Percentiles rank a stretch among this genome's conserved stretches.
phyloP scores from a whole-genome alignment of 768 basidiomycete species.

The Auriscalpium microsporum region DNA sequence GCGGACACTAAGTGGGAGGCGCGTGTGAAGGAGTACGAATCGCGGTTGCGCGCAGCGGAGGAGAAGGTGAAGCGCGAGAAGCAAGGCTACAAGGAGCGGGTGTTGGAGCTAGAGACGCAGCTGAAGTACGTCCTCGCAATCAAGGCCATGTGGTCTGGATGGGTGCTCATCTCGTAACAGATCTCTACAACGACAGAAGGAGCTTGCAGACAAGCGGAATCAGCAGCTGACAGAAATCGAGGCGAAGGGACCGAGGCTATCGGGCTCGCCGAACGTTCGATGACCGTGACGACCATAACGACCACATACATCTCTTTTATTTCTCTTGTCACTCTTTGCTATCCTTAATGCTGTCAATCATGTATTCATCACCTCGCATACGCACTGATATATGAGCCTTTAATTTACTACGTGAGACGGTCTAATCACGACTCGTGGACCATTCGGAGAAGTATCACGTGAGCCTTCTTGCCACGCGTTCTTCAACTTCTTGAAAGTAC shows the following conservation, averaged over 20 bases:
- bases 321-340: neutral
- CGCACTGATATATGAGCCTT: no score
- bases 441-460: no score
- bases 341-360: neutral
- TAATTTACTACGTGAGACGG: no score
- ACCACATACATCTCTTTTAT: neutral
- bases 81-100: slow-evolving; percentile 87
- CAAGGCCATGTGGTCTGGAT: neutral
- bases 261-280: neutral
- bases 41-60: slow-evolving; percentile 69
- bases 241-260: slow-evolving; percentile 12
- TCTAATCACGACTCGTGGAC: no score
- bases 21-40: slow-evolving; percentile 88
- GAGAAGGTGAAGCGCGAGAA: slow-evolving; percentile 90
- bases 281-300: neutral
- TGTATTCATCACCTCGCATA: neutral
- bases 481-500: no score
- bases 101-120: slow-evolving; percentile 60
- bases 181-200: slow-evolving; percentile 68
- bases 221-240: slow-evolving; percentile 47
- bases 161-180: slow-evolving; percentile 28
- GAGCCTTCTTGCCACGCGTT: no score
- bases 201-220: slow-evolving; percentile 69
- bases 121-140: slow-evolving; percentile 45
- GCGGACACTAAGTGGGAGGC: slow-evolving; percentile 92